These are phyloP conservation scores for Linum tenue DNA, from an alignment of 345 rosid genomes.

Conservation along the genomic window DNA sequence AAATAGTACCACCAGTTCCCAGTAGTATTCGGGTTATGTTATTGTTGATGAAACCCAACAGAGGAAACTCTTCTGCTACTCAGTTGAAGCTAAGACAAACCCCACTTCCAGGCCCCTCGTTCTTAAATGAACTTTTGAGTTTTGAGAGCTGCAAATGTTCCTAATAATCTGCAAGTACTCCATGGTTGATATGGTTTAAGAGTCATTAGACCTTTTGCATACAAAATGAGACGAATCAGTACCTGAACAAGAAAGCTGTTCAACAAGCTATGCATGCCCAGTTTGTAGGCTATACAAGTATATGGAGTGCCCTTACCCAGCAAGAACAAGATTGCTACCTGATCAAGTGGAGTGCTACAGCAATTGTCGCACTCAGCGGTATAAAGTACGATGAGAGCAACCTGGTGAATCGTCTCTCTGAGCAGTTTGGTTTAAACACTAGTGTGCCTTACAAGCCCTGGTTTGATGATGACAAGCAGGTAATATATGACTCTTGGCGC, in stretches of 20 bases:
- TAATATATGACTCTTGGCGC: not conserved
- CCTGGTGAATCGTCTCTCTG: constrained; percentile 13
- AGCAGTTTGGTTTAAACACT: constrained; percentile 4
- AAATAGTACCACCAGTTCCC: not conserved
- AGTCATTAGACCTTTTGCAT: constrained; percentile 16
- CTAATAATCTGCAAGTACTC: too few species aligned
- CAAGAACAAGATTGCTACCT: not conserved
- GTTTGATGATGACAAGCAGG: constrained; percentile 1
- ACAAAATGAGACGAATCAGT: not conserved
- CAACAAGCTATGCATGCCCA: not conserved
- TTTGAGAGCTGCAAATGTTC: too few species aligned
- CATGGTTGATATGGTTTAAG: not conserved
- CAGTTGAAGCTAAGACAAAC: too few species aligned
- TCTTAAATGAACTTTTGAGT: too few species aligned
- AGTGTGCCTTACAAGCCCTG: constrained; percentile 1
- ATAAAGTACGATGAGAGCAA: constrained; percentile 3
- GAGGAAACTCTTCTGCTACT: too few species aligned
- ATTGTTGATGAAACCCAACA: too few species aligned
- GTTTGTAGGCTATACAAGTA: constrained; percentile 14
- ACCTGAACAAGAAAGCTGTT: constrained; percentile 15
- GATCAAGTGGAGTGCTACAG: too few species aligned
- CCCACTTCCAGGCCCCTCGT: too few species aligned
- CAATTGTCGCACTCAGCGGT: constrained; percentile 2
- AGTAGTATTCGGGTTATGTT: not conserved
- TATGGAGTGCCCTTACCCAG: constrained; percentile 9